Conservation (phyloP, 768 basidiomycete genomes). For the Leccinum longicurvipes region DNA sequence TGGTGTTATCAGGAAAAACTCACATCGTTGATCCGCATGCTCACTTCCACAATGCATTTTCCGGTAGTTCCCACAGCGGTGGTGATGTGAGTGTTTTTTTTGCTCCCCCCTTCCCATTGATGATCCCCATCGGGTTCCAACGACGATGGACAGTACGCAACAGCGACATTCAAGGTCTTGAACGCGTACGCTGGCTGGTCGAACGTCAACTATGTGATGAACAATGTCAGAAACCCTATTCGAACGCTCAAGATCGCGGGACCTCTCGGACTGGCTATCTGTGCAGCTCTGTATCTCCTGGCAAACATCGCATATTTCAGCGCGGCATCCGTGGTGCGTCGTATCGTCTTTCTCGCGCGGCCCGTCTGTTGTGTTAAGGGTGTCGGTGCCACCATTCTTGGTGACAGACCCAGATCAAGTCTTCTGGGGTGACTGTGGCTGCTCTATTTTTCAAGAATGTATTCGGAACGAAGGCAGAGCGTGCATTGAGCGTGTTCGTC, state of each 20-base stretch:
- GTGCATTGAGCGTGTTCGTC: slow-evolving; percentile 54
- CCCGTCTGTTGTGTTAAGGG: neutral
- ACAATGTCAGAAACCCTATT: slow-evolving; percentile 57
- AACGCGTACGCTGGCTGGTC: slow-evolving; percentile 51
- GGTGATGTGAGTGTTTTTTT: slow-evolving; percentile 36
- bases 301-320: slow-evolving; percentile 60
- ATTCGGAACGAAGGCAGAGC: slow-evolving; percentile 50
- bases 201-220: slow-evolving; percentile 42
- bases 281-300: slow-evolving; percentile 49
- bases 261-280: slow-evolving; percentile 54
- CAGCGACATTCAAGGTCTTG: slow-evolving; percentile 58
- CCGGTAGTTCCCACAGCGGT: slow-evolving; percentile 50
- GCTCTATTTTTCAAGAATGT: slow-evolving; percentile 58
- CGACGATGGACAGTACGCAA: slow-evolving; percentile 44
- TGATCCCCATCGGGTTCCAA: neutral
- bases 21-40: slow-evolving; percentile 50
- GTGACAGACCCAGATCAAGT: slow-evolving; percentile 41
- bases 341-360: too few species aligned
- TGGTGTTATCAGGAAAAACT: slow-evolving; percentile 57
- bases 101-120: neutral
- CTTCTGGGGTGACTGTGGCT: slow-evolving; percentile 54
- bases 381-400: neutral
- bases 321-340: slow-evolving; percentile 22
- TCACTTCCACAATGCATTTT: slow-evolving; percentile 58
- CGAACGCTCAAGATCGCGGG: slow-evolving; percentile 62